Percentiles rank a stretch among this genome's conserved stretches.
Conservation (phyloP, 2,329 filamentous ascomycete genomes). For the Aspergillus costaricaensis region DNA sequence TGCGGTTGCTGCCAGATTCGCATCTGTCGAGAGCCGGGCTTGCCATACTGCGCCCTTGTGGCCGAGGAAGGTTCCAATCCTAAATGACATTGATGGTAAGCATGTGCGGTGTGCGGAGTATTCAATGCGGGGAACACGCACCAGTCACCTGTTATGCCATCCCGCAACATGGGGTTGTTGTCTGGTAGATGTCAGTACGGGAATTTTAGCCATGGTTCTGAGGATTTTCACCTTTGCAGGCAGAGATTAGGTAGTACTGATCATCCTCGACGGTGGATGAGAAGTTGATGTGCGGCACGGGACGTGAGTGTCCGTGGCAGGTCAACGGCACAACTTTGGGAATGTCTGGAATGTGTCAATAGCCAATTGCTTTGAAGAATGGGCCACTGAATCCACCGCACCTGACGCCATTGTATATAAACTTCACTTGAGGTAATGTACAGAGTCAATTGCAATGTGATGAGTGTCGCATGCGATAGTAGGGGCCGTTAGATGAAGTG, state of each 20-base stretch:
- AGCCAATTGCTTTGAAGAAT: background rate
- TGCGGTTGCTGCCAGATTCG: conserved; percentile 83
- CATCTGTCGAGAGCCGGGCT: conserved; percentile 84
- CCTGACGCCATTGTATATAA: conserved; percentile 28
- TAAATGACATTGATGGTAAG: conserved; percentile 27
- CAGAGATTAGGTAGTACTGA: conserved; percentile 88
- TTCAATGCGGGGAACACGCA: conserved; percentile 40
- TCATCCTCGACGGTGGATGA: conserved; percentile 80
- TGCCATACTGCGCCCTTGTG: conserved; percentile 99
- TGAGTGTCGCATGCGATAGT: conserved; percentile 12
- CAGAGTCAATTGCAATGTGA: conserved; percentile 1
- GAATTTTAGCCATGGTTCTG: too few species aligned
- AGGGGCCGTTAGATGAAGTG: conserved; percentile 20
- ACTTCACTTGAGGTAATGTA: conserved; percentile 9
- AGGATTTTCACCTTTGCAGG: conserved; percentile 72
- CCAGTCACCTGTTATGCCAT: conserved; percentile 95
- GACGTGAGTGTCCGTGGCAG: conserved; percentile 90
- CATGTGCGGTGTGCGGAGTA: background rate
- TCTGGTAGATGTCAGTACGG: conserved; percentile 62
- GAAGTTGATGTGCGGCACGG: conserved; percentile 88
- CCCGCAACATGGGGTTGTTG: conserved; percentile 96
- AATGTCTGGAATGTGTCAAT: conserved; percentile 36
- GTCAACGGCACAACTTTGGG: conserved; percentile 77
- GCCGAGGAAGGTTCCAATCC: conserved; percentile 95
- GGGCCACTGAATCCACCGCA: background rate